A percentile compares a stretch with the other conserved stretches of the same genome.
Evolutionary conservation across 75 land plant species (phyloP).

Genomic region (Selaginella moellendorffii): DNA sequence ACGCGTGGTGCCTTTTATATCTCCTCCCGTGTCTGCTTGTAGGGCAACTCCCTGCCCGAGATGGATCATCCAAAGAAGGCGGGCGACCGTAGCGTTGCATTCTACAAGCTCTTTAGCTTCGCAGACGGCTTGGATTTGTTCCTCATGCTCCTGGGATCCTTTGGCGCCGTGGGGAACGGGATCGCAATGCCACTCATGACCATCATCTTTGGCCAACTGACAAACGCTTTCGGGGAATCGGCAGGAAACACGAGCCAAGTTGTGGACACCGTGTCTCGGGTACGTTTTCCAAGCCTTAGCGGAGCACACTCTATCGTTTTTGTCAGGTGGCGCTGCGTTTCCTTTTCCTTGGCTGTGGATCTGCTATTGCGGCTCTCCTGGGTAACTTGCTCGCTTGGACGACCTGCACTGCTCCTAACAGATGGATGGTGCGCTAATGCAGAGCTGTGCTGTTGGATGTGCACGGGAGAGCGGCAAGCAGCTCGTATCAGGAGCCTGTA

Average conservation of each 20-base stretch:
- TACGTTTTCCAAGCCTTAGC: neutral
- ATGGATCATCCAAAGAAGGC: no score
- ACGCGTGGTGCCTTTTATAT: no score
- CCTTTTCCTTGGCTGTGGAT: slow-evolving; percentile 49
- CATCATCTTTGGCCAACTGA: neutral
- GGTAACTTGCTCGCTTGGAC: no score
- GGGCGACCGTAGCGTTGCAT: no score
- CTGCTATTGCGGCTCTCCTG: slow-evolving; percentile 45
- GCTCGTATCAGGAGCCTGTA: slow-evolving; percentile 59
- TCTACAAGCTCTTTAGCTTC: neutral
- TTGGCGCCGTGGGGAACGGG: neutral
- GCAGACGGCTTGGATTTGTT: neutral
- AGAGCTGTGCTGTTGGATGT: slow-evolving; percentile 81
- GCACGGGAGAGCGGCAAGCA: slow-evolving; percentile 77
- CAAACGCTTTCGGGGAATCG: neutral
- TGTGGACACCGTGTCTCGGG: neutral
- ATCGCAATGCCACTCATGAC: neutral
- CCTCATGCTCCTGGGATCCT: neutral
- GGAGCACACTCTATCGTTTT: neutral
- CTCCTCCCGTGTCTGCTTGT: no score
- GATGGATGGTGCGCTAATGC: no score
- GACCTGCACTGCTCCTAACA: no score
- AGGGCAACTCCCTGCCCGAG: no score
- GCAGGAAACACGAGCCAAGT: neutral
- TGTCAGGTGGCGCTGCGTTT: slow-evolving; percentile 57